Conservation (phyloP, 106 monocot species). For the Acorus calamus region DNA sequence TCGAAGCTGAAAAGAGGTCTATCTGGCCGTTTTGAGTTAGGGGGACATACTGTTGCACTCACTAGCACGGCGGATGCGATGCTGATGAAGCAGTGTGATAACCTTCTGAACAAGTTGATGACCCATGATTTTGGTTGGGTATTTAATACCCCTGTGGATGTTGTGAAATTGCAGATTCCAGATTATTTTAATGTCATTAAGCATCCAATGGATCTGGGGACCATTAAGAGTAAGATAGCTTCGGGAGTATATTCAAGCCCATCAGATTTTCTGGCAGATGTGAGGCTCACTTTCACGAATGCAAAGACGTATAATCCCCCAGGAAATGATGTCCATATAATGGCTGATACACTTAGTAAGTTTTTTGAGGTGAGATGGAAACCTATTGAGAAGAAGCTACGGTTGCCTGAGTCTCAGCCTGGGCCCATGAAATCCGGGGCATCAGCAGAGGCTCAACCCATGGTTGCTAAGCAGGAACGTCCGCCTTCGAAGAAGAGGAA, state of each 20-base stretch:
- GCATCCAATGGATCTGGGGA: slow-evolving; percentile 28
- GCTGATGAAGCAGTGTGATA: slow-evolving; percentile 19
- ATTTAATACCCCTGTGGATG: slow-evolving; percentile 23
- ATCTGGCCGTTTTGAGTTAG: slow-evolving; percentile 1
- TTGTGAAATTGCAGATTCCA: slow-evolving; percentile 15
- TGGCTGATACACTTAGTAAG: slow-evolving; percentile 13
- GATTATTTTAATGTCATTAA: slow-evolving; percentile 23
- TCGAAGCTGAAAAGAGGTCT: slow-evolving; percentile 3
- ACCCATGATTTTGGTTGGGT: slow-evolving; percentile 14
- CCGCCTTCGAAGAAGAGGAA: slow-evolving; percentile 11
- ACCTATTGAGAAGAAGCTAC: slow-evolving; percentile 15
- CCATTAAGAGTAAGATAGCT: slow-evolving; percentile 13
- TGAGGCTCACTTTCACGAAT: slow-evolving; percentile 18
- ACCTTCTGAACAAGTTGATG: slow-evolving; percentile 17
- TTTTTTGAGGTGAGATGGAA: slow-evolving; percentile 23
- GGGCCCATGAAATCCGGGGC: too few relatives aligned
- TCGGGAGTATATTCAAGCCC: slow-evolving; percentile 9
- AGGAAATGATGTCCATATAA: slow-evolving; percentile 19
- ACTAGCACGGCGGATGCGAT: neutral
- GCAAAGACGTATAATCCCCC: slow-evolving; percentile 25
- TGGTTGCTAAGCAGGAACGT: too few relatives aligned
- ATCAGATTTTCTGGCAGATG: slow-evolving; percentile 10
- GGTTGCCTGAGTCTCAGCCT: neutral
- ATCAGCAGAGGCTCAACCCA: too few relatives aligned
- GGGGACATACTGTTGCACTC: neutral